Percentiles rank a stretch among this genome's conserved stretches.
These are phyloP conservation scores for Tuber microsphaerosporum DNA, from an alignment of 495 filamentous ascomycete genomes.

Conservation along the genomic window DNA sequence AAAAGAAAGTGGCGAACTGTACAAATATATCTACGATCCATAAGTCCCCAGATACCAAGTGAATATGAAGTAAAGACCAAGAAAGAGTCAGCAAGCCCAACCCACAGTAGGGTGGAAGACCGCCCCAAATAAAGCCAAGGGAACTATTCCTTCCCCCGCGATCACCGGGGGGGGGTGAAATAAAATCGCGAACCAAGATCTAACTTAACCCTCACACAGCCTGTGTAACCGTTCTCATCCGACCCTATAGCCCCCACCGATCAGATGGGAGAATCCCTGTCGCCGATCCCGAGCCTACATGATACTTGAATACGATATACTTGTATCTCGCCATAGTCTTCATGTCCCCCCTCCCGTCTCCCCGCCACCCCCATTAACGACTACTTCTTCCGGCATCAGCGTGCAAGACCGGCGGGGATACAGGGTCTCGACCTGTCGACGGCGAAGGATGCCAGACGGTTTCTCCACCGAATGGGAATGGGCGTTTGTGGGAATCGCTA, in stretches of 20 bases:
- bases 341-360: background rate
- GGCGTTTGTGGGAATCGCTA: slow-evolving; percentile 39
- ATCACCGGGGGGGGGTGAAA: background rate
- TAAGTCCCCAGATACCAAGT: background rate
- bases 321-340: background rate
- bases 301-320: background rate
- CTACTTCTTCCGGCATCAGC: slow-evolving; percentile 26
- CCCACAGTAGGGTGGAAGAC: background rate
- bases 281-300: background rate
- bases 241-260: background rate
- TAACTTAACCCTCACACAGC: background rate
- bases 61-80: background rate
- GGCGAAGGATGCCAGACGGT: slow-evolving; percentile 34
- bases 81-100: background rate
- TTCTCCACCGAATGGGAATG: slow-evolving; percentile 39
- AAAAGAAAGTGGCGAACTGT: background rate
- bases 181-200: slow-evolving; percentile 1
- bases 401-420: slow-evolving; percentile 21
- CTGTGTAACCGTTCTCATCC: background rate
- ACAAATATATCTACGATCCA: background rate
- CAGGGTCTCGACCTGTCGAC: slow-evolving; percentile 23
- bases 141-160: background rate
- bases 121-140: background rate
- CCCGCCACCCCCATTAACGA: slow-evolving; percentile 10
- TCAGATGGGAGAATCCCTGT: background rate